Percentiles rank a stretch among this genome's conserved stretches.
phyloP scores from a whole-genome alignment of 176 grass and related monocot species.

The Carex cristatella region DNA sequence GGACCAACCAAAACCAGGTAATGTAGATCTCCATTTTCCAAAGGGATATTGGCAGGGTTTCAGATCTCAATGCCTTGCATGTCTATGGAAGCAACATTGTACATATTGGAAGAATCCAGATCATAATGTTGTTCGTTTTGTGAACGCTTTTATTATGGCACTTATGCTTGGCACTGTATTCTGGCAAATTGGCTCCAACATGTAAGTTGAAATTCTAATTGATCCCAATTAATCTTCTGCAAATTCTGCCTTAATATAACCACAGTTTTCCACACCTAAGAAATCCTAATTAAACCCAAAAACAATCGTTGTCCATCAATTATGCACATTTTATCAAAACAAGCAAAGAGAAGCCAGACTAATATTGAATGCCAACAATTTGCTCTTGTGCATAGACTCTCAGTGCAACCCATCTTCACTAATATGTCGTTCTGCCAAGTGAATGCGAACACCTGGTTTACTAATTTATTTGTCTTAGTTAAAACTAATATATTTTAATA shows the following conservation, averaged over 20 bases:
- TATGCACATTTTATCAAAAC: background rate
- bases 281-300: background rate
- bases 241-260: background rate
- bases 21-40: conserved; percentile 56
- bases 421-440: background rate
- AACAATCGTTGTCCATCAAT: background rate
- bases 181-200: conserved; percentile 67
- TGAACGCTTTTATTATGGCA: conserved; percentile 65
- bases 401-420: background rate
- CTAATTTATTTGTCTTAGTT: background rate
- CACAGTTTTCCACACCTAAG: background rate
- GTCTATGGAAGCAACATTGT: conserved; percentile 82
- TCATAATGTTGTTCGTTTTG: conserved; percentile 71
- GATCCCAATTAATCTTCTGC: background rate
- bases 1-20: conserved; percentile 34
- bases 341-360: background rate
- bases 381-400: background rate
- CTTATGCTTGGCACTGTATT: conserved; percentile 76
- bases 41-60: conserved; percentile 55
- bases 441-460: background rate
- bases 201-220: conserved; percentile 53
- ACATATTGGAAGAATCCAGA: conserved; percentile 98
- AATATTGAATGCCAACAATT: background rate
- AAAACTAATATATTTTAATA: background rate
- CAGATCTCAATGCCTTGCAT: conserved; percentile 55